A percentile compares a stretch with the other conserved stretches of the same genome.
Conservation (phyloP, 495 filamentous ascomycete genomes). For the Aspergillus baeticus region DNA sequence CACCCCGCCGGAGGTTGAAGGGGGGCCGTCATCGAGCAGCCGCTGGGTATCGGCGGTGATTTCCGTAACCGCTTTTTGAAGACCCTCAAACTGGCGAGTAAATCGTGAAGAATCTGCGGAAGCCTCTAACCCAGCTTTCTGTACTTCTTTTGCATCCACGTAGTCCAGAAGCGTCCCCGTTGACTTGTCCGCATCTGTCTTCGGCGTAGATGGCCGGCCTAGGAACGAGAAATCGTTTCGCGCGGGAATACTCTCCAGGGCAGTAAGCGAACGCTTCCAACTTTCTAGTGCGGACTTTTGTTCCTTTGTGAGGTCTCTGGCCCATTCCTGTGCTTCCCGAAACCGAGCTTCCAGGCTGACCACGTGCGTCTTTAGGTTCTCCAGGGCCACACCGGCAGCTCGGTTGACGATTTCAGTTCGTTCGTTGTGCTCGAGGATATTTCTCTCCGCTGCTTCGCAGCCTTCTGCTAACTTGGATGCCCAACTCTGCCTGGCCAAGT, state of each 20-base stretch:
- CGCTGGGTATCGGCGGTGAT: constrained; percentile 54
- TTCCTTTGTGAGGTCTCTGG: constrained; percentile 65
- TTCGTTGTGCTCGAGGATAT: constrained; percentile 51
- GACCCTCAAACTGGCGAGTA: constrained; percentile 46
- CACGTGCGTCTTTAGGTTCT: constrained; percentile 77
- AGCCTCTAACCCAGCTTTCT: constrained; percentile 57
- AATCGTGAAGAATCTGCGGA: constrained; percentile 50
- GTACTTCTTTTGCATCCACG: constrained; percentile 64
- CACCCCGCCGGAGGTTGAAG: constrained; percentile 40
- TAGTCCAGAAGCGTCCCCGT: constrained; percentile 66
- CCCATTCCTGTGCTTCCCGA: constrained; percentile 70
- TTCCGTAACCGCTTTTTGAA: constrained; percentile 50
- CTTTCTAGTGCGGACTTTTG: constrained; percentile 61
- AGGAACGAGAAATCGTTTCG: constrained; percentile 58
- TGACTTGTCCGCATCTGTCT: constrained; percentile 31
- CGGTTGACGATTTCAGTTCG: constrained; percentile 72
- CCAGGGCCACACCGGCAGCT: constrained; percentile 72
- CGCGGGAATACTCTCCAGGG: constrained; percentile 60
- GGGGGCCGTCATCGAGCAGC: constrained; percentile 40
- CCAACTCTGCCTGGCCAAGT: constrained; percentile 72
- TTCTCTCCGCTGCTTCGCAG: constrained; percentile 57
- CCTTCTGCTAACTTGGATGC: constrained; percentile 64
- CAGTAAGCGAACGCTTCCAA: constrained; percentile 66
- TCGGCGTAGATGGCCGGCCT: constrained; percentile 42
- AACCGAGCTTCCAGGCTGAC: constrained; percentile 72